Evolutionary conservation across 2,329 filamentous ascomycete genomes (phyloP), one percentile per base, ranked within the genome.

Genomic region (Ophiostoma piceae): DNA sequence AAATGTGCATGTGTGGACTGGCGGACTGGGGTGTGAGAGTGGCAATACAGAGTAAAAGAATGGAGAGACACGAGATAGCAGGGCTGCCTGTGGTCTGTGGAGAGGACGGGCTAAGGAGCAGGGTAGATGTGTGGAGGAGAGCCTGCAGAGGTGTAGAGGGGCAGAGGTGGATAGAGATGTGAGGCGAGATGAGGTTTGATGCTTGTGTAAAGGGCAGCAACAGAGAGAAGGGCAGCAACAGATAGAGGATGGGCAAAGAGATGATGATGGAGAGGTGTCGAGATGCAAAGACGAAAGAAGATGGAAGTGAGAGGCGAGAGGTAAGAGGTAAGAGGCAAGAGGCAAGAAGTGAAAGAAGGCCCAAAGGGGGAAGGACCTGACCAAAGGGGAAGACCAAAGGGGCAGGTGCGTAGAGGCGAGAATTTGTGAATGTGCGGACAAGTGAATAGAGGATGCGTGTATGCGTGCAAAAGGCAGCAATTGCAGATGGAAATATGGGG

Each of bases 131-230:
- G 11, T 22, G 19, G 22, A 47, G 22, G 41, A 29, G 5, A 19
- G 39, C 26, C 57, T 35, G 11, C n/a, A 29, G 54, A 60, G 54
- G 26, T 35, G 35, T 35, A 35, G 35, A 62, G 57, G 57, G 57
- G 57, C 26, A 37, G 66, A 65, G 64, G 67, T 57, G 66, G 41
- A 8, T 64, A 37, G 57, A 26, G 51, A 22, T 47, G 43, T 19
- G 19, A 43, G 41, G 41, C 41, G 41, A 43, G 14, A 16, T 16
- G 41, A 43, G 14, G 41, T 35, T 35, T 35, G 35, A 5, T 35
- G 35, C 35, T 35, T 5, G 12, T 41, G 39, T 41, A 9, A 14
- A 14, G 14, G 39, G 3, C 39, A 41, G 16, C 43, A 47, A 47
- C 43, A 47, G 19, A 19, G 43, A 16, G 43, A 14, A 14, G 14